phyloP scores from a whole-genome alignment of 2,329 filamentous ascomycete species.

The Colletotrichum falcatum region DNA sequence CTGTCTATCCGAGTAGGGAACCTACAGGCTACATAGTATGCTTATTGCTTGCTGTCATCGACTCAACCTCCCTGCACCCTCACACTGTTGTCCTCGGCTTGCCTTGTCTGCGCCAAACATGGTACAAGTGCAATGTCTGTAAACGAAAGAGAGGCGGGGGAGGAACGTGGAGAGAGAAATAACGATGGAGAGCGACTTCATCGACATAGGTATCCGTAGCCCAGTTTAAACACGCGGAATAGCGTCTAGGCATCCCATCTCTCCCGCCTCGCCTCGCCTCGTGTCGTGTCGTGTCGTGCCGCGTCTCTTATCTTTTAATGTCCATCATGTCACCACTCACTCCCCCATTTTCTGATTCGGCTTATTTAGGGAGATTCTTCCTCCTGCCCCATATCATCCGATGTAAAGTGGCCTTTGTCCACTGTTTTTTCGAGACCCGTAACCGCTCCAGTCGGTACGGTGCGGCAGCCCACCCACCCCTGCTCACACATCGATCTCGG shows the following conservation, averaged over 20 bases:
- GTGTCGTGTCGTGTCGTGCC: neutral
- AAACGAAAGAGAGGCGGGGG: neutral
- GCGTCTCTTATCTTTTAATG: neutral
- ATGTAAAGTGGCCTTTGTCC: neutral
- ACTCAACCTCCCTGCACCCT: neutral
- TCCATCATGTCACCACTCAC: neutral
- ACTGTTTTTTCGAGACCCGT: neutral
- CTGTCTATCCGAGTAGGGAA: neutral
- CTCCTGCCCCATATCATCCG: neutral
- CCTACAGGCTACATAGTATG: too few relatives aligned
- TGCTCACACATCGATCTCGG: conserved; percentile 5
- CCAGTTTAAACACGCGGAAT: neutral
- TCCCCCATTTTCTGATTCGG: neutral
- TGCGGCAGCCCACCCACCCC: neutral
- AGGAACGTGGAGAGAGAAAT: neutral
- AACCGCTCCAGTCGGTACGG: neutral
- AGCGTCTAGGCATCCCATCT: too few relatives aligned
- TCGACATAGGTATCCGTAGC: conserved; percentile 2
- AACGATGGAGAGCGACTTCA: neutral
- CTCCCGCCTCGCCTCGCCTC: neutral
- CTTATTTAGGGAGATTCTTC: neutral
- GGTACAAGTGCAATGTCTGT: conserved; percentile 27
- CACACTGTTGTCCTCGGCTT: neutral
- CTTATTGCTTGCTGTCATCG: conserved; percentile 11
- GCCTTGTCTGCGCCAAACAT: conserved; percentile 21